These are phyloP conservation scores for Sodiomyces alkalinus DNA, from an alignment of 2,329 filamentous ascomycete genomes.

Conservation along the genomic window DNA sequence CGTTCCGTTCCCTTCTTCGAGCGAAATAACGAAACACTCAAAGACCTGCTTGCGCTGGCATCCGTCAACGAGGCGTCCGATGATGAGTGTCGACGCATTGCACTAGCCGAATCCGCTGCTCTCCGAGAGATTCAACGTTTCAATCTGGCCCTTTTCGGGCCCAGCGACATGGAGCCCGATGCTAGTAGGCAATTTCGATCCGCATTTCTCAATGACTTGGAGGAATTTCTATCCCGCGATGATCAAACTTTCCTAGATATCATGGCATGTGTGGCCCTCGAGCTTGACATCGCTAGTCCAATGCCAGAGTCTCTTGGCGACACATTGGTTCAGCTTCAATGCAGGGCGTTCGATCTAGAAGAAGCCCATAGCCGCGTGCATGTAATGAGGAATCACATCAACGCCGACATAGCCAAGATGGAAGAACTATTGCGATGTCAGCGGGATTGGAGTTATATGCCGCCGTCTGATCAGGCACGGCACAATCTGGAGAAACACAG, in stretches of 20 bases:
- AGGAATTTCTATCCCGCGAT: slow-evolving; percentile 37
- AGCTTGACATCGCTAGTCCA: slow-evolving; percentile 32
- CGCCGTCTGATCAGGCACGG: slow-evolving; percentile 42
- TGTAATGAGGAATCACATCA: slow-evolving; percentile 39
- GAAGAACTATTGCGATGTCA: slow-evolving; percentile 25
- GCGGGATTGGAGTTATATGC: slow-evolving; percentile 31
- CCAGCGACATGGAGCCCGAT: slow-evolving; percentile 14
- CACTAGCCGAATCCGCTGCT: slow-evolving; percentile 42
- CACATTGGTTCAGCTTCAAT: slow-evolving; percentile 40
- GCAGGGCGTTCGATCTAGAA: slow-evolving; percentile 35
- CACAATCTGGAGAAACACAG: slow-evolving; percentile 63
- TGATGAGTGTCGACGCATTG: slow-evolving; percentile 46
- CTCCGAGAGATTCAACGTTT: slow-evolving; percentile 32
- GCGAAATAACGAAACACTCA: slow-evolving; percentile 71
- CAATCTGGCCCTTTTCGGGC: no score
- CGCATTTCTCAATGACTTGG: slow-evolving; percentile 35
- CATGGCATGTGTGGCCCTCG: slow-evolving; percentile 35
- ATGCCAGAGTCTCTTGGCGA: slow-evolving; percentile 33
- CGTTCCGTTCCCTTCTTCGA: slow-evolving; percentile 60
- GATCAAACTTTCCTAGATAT: slow-evolving; percentile 41
- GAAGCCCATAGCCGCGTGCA: slow-evolving; percentile 39
- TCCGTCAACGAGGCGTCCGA: slow-evolving; percentile 64
- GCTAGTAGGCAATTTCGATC: slow-evolving; percentile 13
- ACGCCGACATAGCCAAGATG: slow-evolving; percentile 29
- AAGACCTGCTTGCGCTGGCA: slow-evolving; percentile 57